Evolutionary conservation across 2,329 filamentous ascomycete species (phyloP).

Genomic region (Stemphylium beticola): DNA sequence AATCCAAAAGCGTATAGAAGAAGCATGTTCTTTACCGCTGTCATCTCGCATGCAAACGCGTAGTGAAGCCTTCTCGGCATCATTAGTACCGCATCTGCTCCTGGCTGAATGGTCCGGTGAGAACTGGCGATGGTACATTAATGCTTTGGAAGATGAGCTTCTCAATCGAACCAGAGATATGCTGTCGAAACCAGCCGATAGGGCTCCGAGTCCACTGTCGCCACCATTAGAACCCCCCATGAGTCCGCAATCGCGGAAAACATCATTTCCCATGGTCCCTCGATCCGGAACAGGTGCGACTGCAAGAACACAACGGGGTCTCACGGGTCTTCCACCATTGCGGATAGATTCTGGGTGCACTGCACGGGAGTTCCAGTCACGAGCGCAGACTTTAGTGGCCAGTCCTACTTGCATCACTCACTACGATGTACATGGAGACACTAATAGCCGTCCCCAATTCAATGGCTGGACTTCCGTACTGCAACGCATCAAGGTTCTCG

Average conservation of each 20-base stretch:
- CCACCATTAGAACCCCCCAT: background rate
- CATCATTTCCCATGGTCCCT: no score
- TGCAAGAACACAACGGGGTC: background rate
- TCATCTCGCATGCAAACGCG: background rate
- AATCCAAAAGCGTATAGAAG: conserved; percentile 39
- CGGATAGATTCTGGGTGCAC: background rate
- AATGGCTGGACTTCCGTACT: background rate
- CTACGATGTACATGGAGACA: background rate
- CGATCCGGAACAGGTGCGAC: background rate
- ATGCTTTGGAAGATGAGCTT: conserved; percentile 43
- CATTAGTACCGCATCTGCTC: conserved; percentile 44
- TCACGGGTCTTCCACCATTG: background rate
- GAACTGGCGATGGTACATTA: conserved; percentile 54
- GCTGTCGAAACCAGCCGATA: conserved; percentile 13
- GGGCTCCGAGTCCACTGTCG: background rate
- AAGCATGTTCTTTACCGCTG: conserved; percentile 7
- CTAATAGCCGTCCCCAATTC: background rate
- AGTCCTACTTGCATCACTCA: background rate
- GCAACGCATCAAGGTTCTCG: background rate
- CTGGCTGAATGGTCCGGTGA: conserved; percentile 49
- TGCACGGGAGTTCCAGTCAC: background rate
- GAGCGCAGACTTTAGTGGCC: background rate
- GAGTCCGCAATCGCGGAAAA: conserved; percentile 1
- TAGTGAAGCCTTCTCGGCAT: conserved; percentile 19
- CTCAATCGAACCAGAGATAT: conserved; percentile 25